Evolutionary conservation across 1,139 yeast genomes (phyloP).

Genomic region (Kodamaea arcana): DNA sequence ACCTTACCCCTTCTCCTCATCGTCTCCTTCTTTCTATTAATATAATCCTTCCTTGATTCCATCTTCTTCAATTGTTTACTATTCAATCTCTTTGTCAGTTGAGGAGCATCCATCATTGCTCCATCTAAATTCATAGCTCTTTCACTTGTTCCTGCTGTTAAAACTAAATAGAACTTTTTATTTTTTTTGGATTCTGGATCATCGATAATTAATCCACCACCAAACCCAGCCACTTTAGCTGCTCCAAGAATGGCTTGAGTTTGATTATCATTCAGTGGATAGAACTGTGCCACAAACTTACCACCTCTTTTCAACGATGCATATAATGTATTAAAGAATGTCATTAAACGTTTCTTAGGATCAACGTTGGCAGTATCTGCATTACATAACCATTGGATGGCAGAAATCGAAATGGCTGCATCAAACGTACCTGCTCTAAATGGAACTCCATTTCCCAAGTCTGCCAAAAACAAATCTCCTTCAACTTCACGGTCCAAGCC

Average conservation of each 20-base stretch:
- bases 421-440: slow-evolving; percentile 96
- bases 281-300: slow-evolving; percentile 94
- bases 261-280: slow-evolving; percentile 87
- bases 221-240: slow-evolving; percentile 93
- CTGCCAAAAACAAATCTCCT: slow-evolving; percentile 88
- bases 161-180: slow-evolving; percentile 82
- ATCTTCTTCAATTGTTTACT: slow-evolving; percentile 51
- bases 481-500: slow-evolving; percentile 89
- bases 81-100: slow-evolving; percentile 40
- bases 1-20: slow-evolving; percentile 87
- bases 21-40: slow-evolving; percentile 86
- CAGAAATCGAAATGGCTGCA: slow-evolving; percentile 93
- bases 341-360: slow-evolving; percentile 77
- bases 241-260: slow-evolving; percentile 72
- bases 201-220: slow-evolving; percentile 92
- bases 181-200: slow-evolving; percentile 91
- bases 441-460: slow-evolving; percentile 92
- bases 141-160: slow-evolving; percentile 80
- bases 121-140: slow-evolving; percentile 70
- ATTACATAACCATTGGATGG: slow-evolving; percentile 96
- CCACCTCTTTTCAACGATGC: slow-evolving; percentile 90
- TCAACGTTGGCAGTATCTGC: slow-evolving; percentile 83
- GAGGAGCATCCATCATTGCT: slow-evolving; percentile 69
- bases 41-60: slow-evolving; percentile 78
- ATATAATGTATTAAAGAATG: slow-evolving; percentile 84